phyloP scores from a whole-genome alignment of 2,329 filamentous ascomycete genomes.

The Colletotrichum camelliae region DNA sequence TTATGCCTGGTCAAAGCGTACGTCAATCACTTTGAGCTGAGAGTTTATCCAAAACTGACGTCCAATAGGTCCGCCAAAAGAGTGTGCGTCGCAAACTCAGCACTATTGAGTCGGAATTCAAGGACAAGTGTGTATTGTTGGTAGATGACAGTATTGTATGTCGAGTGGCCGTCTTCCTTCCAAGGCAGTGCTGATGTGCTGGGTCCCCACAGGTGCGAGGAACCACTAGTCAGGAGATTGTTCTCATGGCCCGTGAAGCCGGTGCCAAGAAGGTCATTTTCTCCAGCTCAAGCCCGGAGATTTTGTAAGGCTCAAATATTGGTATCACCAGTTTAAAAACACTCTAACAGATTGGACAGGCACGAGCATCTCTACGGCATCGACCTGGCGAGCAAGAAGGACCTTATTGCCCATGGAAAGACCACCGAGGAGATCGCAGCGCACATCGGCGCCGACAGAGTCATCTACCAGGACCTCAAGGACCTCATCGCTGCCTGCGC shows the following conservation, averaged over 20 bases:
- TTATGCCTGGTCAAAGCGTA: constrained; percentile 73
- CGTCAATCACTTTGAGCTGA: not conserved
- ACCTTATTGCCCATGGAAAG: constrained; percentile 47
- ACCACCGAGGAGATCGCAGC: constrained; percentile 46
- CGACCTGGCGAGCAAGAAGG: constrained; percentile 47
- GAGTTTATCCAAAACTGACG: constrained; percentile 26
- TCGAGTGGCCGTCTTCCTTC: not conserved
- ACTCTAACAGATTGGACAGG: not conserved
- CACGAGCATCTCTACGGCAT: constrained; percentile 44
- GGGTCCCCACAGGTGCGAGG: constrained; percentile 69
- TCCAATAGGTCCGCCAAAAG: constrained; percentile 66
- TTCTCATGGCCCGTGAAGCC: constrained; percentile 79
- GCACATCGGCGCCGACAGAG: constrained; percentile 50
- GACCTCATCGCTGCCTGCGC: constrained; percentile 83
- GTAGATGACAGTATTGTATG: constrained; percentile 81
- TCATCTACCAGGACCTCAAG: constrained; percentile 67
- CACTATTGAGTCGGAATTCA: constrained; percentile 85
- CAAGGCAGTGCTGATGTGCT: not conserved
- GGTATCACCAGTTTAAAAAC: not conserved
- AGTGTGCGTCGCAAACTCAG: constrained; percentile 90
- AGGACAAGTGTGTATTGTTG: constrained; percentile 78
- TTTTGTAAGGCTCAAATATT: constrained; percentile 74
- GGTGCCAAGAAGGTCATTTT: constrained; percentile 85
- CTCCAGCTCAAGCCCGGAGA: constrained; percentile 80
- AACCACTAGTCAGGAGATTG: constrained; percentile 72